These are phyloP conservation scores for Trypanosoma melophagium DNA, from an alignment of 208 protist species.

Conservation along the genomic window DNA sequence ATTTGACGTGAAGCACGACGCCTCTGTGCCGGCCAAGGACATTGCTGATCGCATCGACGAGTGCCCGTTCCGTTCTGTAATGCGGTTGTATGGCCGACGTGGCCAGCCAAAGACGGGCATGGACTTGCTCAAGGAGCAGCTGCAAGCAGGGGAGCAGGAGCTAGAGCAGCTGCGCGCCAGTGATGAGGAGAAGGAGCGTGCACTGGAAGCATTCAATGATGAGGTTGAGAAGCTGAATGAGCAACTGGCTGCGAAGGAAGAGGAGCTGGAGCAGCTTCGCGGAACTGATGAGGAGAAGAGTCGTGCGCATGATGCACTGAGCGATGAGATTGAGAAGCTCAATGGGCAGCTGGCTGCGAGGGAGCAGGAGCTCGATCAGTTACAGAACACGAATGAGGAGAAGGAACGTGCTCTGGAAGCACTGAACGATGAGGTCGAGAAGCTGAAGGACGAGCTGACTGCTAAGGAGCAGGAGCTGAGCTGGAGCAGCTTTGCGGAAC, in stretches of 20 bases:
- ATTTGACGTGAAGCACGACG: not conserved
- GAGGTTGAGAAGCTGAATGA: no score
- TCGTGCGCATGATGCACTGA: no score
- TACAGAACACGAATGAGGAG: not conserved
- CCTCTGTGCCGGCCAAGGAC: not conserved
- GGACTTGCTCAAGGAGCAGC: slow-evolving; percentile 7
- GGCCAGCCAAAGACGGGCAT: not conserved
- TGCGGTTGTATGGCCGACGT: slow-evolving; percentile 5
- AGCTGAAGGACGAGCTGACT: slow-evolving; percentile 21
- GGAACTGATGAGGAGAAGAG: no score
- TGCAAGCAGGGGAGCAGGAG: slow-evolving; percentile 4
- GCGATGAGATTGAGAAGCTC: not conserved
- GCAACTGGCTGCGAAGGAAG: no score
- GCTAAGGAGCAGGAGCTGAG: slow-evolving; percentile 8
- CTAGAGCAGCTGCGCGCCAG: not conserved
- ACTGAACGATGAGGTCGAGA: slow-evolving; percentile 19
- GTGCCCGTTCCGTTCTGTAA: slow-evolving; percentile 7
- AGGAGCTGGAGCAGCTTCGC: no score
- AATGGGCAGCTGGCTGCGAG: slow-evolving; percentile 1
- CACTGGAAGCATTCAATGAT: no score
- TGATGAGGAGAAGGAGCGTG: no score
- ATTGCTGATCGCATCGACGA: not conserved
- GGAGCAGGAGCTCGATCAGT: slow-evolving; percentile 1
- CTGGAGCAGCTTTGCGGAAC: not conserved
- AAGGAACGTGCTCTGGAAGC: slow-evolving; percentile 9